Percentiles rank a stretch among this genome's conserved stretches.
These are phyloP conservation scores for Micractinium conductrix DNA, from an alignment of 139 green algal species.

Conservation along the genomic window DNA sequence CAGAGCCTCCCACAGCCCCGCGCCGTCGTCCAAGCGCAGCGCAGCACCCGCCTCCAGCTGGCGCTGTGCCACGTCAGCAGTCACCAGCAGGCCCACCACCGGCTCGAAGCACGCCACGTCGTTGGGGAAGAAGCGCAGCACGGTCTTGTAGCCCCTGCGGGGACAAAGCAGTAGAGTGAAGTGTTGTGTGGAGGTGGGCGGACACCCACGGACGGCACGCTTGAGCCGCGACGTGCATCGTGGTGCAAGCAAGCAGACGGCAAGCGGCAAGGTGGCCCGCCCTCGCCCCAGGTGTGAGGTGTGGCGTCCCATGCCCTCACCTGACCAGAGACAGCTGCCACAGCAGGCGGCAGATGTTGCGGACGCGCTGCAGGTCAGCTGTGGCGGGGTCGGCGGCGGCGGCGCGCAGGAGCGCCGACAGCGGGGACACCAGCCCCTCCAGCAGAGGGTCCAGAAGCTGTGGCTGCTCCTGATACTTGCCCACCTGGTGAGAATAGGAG, in stretches of 20 bases:
- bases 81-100: constrained; percentile 71
- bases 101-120: constrained; percentile 83
- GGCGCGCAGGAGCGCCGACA: constrained; percentile 67
- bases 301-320: constrained; percentile 2
- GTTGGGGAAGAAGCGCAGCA: constrained; percentile 92
- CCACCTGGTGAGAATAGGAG: constrained; percentile 63
- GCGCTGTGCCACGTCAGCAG: not conserved
- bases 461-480: constrained; percentile 95
- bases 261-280: too few relatives aligned
- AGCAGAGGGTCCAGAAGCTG: constrained; percentile 94
- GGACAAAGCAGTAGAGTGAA: too few relatives aligned
- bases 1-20: constrained; percentile 17
- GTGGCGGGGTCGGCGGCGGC: not conserved
- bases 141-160: constrained; percentile 84
- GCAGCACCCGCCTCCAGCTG: not conserved
- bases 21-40: not conserved
- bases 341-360: constrained; percentile 71
- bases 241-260: too few relatives aligned
- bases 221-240: too few relatives aligned
- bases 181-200: too few relatives aligned
- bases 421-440: constrained; percentile 77
- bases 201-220: too few relatives aligned
- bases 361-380: constrained; percentile 7
- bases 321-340: constrained; percentile 82
- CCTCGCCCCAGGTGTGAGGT: too few relatives aligned